Base-by-base conservation (phyloP, 257 asterid genomes). In the Voacanga thouarsii region DNA sequence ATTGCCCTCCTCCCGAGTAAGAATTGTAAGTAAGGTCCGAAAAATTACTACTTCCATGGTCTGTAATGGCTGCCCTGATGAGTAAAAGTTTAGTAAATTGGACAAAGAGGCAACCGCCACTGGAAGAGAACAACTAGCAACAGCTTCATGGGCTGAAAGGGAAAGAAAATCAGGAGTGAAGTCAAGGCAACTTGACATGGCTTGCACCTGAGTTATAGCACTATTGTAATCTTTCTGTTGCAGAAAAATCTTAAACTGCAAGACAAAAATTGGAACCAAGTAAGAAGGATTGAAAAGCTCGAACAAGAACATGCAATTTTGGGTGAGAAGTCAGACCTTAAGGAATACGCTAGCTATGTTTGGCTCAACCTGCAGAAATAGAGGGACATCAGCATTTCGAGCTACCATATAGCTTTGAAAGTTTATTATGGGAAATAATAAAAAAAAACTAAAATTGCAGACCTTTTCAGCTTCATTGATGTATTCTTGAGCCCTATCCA, bases 401-500 rank as follows among this genome's bases (percentile, higher is more conserved):
- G 83, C 77, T 37, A 57, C 60, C 28, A 39, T 28, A 39, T 74
- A 77, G 71, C 70, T 43, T 71, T 71, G 50, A 76, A 23, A 60
- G n/a, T 75, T 55, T 74, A 55, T 12, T 77, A 49, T n/a, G 72
- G 80, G 72, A 80, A 78, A 73, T 72, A 67, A 73, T 68, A 67
- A 74, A 26, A 56, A 69, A 53, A 24, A 68, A 71, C 37, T 68
- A 33, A 56, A 53, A 47, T 0, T 70, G 79, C 74, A 75, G 83
- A 91, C 99, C 97, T 92, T 96, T 70, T 89, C 99, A 80, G 99
- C 97, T 87, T 96, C 99, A 79, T 90, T 89, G 53, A 93, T 88
- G 83, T 96, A 96, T 85, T 96, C 99, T 88, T 93, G 90, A 85
- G 99, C 97, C 87, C 96, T 90, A 82, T 93, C 97, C 51, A 93